Conservation (phyloP, 805 yeast species). For the Candida tallmaniae region DNA sequence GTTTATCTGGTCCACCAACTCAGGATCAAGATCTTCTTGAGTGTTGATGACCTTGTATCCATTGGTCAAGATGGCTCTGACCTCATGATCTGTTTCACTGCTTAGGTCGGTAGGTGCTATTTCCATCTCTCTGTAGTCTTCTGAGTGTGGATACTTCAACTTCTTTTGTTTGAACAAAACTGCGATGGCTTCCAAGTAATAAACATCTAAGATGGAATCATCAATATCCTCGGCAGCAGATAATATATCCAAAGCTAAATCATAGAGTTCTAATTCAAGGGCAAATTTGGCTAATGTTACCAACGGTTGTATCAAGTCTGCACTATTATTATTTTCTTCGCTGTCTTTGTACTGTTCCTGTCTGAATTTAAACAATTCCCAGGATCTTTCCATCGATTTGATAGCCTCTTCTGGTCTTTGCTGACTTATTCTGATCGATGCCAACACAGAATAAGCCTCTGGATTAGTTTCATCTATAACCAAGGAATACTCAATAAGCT, state of each 20-base stretch:
- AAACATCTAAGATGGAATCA: constrained; percentile 78
- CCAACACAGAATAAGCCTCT: constrained; percentile 76
- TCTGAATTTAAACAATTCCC: constrained; percentile 60
- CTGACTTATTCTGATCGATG: constrained; percentile 88
- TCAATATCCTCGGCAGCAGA: constrained; percentile 68
- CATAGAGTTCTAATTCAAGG: constrained; percentile 72
- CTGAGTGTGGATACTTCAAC: constrained; percentile 20
- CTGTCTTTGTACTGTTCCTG: neutral
- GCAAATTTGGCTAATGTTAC: constrained; percentile 68
- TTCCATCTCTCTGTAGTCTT: constrained; percentile 41
- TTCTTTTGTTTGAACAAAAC: constrained; percentile 43
- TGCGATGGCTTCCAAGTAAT: constrained; percentile 79
- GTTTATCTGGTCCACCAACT: constrained; percentile 50
- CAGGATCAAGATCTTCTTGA: constrained; percentile 47
- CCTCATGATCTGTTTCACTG: constrained; percentile 35
- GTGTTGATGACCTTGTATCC: constrained; percentile 39
- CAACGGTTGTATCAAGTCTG: constrained; percentile 70
- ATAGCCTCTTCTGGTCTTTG: constrained; percentile 69
- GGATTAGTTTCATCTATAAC: constrained; percentile 59
- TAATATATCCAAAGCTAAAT: constrained; percentile 62
- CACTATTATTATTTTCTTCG: constrained; percentile 35
- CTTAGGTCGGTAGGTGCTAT: constrained; percentile 13
- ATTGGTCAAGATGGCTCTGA: constrained; percentile 41
- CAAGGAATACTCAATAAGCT: constrained; percentile 60
- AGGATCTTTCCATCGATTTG: constrained; percentile 60